These are phyloP conservation scores for Lactuca saligna DNA, from an alignment of 129 eudicot species.

Conservation along the genomic window DNA sequence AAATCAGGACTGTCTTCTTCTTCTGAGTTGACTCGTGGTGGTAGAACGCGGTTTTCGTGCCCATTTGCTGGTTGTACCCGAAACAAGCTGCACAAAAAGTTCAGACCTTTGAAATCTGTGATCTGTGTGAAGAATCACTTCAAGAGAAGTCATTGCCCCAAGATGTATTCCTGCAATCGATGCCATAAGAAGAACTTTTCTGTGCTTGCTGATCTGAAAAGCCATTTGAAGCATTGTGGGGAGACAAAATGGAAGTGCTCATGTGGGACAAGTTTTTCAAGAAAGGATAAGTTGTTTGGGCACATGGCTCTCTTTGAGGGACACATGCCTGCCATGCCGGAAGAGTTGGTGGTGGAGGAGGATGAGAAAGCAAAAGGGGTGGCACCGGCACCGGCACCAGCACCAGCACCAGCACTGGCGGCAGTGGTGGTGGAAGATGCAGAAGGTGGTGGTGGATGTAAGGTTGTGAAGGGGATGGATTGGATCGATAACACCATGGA, in stretches of 20 bases:
- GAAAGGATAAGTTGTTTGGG: conserved; percentile 94
- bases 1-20: conserved; percentile 11
- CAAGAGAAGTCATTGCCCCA: conserved; percentile 92
- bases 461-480: conserved; percentile 29
- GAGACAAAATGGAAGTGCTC: conserved; percentile 83
- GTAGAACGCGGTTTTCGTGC: conserved; percentile 66
- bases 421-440: conserved; percentile 24
- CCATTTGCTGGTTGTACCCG: conserved; percentile 75
- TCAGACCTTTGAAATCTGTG: conserved; percentile 72
- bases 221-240: conserved; percentile 92
- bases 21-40: neutral
- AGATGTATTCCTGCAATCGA: conserved; percentile 63
- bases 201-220: conserved; percentile 78
- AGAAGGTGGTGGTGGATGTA: conserved; percentile 11
- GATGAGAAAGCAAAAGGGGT: conserved; percentile 38
- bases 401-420: neutral
- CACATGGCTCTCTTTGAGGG: conserved; percentile 92
- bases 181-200: conserved; percentile 85
- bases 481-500: conserved; percentile 12
- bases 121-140: conserved; percentile 88
- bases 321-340: conserved; percentile 77
- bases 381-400: neutral
- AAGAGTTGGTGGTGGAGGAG: conserved; percentile 24
- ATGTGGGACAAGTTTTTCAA: conserved; percentile 85
- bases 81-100: conserved; percentile 59